Base-by-base conservation (phyloP, 495 filamentous ascomycete species). In the Lichina pygmaea region DNA sequence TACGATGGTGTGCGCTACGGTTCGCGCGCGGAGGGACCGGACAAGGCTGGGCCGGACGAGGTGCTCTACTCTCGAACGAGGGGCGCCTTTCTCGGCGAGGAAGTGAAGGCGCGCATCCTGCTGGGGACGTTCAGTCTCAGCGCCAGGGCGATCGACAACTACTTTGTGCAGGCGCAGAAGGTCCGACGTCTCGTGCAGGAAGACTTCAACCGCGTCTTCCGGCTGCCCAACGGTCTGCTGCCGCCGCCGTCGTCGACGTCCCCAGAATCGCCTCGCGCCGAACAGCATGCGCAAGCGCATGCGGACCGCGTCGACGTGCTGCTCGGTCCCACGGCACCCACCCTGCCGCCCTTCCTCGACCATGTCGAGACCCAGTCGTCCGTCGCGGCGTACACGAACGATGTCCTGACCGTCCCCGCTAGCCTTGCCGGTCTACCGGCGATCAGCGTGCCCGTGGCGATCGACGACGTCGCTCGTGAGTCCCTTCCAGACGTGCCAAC, bases 1-100 rank as follows among this genome's bases (percentile, higher is more conserved):
- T 99, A 93, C 56, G 89, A 99, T 53, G 89, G 91, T 7, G 70
- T 94, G 9, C 77, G 89, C 12, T 99, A 93, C 57, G 89, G 89
- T 3, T 64, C 59, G 40, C 69, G 72, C 24, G 51, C 53, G 11
- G 54, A 56, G 7, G 52, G 24, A 33, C 12, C 51, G n/a, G 52
- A 48, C 39, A 52, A 47, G 34, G 61, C 44, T 47, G 63, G 58
- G 43, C 24, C 24, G 24, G 59, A 51, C 11, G 57, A 61, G 9
- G 73, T 78, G 33, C 66, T 95, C 6, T 97, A 83, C 53, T 70
- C 85, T 3, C 62, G 63, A 8, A 86, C 78, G 0, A 67, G 89
- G 33, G 76, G 73, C 7, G 53, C 62, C 34, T 72, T 74, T 0
- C 85, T 99, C 48, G 89, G 91, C 2, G 59, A 67, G 5, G 89